Evolutionary conservation across 768 basidiomycete species (phyloP).

Genomic region (Hypholoma sublateritium): DNA sequence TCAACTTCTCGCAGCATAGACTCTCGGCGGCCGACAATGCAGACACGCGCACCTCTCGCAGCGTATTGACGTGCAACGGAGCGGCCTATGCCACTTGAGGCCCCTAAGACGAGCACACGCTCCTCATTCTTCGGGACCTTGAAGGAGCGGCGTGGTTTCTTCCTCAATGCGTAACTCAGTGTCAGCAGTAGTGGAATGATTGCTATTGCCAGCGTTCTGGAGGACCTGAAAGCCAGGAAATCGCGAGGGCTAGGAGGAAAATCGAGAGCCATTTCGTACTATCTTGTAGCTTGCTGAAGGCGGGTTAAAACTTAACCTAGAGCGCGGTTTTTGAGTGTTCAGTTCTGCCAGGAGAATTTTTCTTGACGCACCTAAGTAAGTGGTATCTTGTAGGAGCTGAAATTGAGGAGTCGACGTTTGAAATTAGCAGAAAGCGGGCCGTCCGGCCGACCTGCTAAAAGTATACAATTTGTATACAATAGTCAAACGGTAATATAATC

Average conservation of each 20-base stretch:
- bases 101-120: conserved; percentile 80
- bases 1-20: conserved; percentile 56
- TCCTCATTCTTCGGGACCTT: conserved; percentile 50
- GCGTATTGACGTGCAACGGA: conserved; percentile 72
- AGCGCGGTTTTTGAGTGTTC: not conserved
- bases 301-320: conserved; percentile 10
- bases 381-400: too few species aligned
- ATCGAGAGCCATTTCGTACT: not conserved
- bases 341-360: too few species aligned
- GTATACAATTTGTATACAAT: too few species aligned
- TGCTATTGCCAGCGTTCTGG: conserved; percentile 15
- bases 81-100: conserved; percentile 80
- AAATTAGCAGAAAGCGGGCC: too few species aligned
- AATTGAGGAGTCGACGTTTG: too few species aligned
- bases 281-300: not conserved
- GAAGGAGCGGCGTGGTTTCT: conserved; percentile 25
- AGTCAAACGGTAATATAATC: too few species aligned
- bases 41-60: conserved; percentile 70
- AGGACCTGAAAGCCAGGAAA: not conserved
- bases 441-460: too few species aligned
- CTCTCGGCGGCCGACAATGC: conserved; percentile 68
- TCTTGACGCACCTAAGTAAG: too few species aligned
- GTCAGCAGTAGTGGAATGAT: conserved; percentile 23
- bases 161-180: conserved; percentile 18
- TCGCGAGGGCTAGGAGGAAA: not conserved